These are phyloP conservation scores for Lanmaoa pseudosensibilis DNA, from an alignment of 768 basidiomycete genomes.

Conservation along the genomic window DNA sequence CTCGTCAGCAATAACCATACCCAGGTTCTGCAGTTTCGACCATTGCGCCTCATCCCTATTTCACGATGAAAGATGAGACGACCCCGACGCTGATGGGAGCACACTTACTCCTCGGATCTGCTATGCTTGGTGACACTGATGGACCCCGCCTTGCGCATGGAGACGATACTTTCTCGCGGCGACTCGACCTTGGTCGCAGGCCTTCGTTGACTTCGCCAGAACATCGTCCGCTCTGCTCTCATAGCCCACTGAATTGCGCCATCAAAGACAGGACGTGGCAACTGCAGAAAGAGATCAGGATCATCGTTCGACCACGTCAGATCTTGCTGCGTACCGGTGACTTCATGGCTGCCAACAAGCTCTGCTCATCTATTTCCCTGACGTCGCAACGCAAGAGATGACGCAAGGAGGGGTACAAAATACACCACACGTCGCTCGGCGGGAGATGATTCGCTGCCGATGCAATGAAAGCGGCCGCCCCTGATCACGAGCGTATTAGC, in stretches of 20 bases:
- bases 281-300: slow-evolving; percentile 29
- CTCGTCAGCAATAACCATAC: slow-evolving; percentile 82
- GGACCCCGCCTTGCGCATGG: slow-evolving; percentile 54
- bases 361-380: slow-evolving; percentile 66
- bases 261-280: slow-evolving; percentile 76
- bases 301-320: neutral
- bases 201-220: slow-evolving; percentile 67
- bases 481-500: slow-evolving; percentile 39
- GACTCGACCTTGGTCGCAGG: slow-evolving; percentile 55
- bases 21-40: slow-evolving; percentile 78
- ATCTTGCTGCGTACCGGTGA: slow-evolving; percentile 59
- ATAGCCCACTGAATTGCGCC: slow-evolving; percentile 87
- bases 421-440: slow-evolving; percentile 93
- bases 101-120: slow-evolving; percentile 76
- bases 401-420: slow-evolving; percentile 87
- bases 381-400: slow-evolving; percentile 87
- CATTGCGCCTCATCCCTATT: slow-evolving; percentile 76
- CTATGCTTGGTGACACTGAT: slow-evolving; percentile 42
- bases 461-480: slow-evolving; percentile 84
- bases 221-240: slow-evolving; percentile 74
- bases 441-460: slow-evolving; percentile 82
- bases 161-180: slow-evolving; percentile 68
- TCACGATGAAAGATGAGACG: neutral
- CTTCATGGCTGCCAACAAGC: slow-evolving; percentile 74
- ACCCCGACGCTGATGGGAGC: no score